Evolutionary conservation across 805 yeast species (phyloP).

Genomic region (Hanseniaspora singularis): DNA sequence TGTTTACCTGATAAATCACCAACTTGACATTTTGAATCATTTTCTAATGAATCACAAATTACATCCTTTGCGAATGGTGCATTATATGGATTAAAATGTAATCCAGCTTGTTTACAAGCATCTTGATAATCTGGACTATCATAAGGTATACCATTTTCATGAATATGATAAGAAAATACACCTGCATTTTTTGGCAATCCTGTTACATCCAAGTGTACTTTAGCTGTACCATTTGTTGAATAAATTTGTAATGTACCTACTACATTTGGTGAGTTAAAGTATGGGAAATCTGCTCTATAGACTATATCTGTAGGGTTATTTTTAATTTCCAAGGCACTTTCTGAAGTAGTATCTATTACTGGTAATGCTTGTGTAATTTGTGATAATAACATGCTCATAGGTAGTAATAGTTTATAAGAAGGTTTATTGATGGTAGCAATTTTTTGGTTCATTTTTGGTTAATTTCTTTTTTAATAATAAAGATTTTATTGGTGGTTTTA

Average conservation of each 20-base stretch:
- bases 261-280: constrained; percentile 24
- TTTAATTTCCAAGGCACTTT: constrained; percentile 37
- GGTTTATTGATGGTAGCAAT: neutral
- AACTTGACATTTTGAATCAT: constrained; percentile 50
- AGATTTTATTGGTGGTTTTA: neutral
- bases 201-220: constrained; percentile 58
- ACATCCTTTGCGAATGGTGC: constrained; percentile 26
- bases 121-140: constrained; percentile 25
- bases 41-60: constrained; percentile 40
- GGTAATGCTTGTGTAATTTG: neutral
- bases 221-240: constrained; percentile 46
- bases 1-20: constrained; percentile 74
- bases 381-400: no score
- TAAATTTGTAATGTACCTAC: constrained; percentile 49
- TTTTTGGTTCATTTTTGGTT: neutral
- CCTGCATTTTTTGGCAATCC: constrained; percentile 59
- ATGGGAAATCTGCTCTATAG: constrained; percentile 44
- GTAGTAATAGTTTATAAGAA: no score
- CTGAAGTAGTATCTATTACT: neutral
- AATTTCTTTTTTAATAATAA: neutral
- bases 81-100: constrained; percentile 52
- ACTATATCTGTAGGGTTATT: constrained; percentile 41
- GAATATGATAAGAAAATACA: constrained; percentile 59
- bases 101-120: constrained; percentile 44
- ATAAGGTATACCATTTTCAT: constrained; percentile 42